Evolutionary conservation across 148 eudicot genomes (phyloP), one percentile per base, ranked within the genome.

Genomic region (Simmondsia chinensis): DNA sequence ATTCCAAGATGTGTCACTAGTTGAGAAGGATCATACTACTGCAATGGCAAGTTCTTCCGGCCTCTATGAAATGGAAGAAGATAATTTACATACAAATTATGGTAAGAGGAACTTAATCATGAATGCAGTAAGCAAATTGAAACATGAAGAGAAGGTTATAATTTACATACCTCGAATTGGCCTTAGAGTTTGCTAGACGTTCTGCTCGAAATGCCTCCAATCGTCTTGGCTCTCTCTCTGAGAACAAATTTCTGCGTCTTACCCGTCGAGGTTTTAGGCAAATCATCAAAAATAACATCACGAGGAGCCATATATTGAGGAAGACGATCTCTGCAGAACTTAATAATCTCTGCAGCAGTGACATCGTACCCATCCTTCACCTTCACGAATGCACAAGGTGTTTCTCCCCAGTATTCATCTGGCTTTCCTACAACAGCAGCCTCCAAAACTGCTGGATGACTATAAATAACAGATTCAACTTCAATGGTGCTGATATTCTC

Each of bases 261-360:
- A 30, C 83, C 83, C 0, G 83, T 76, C 0, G 83, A 76, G n/a
- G 83, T 76, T 47, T 72, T 76, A 0, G 83, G 83, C 55, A 76
- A 52, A 32, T 76, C 78, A 19, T 57, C 66, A 28, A 72, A 76
- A 42, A 76, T 56, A 9, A 76, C 64, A 7, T 64, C 72, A 22
- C 70, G 55, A n/a, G 83, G 83, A 10, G 78, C 78, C 83, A 76
- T 72, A 26, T 57, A 76, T 57, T 33, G 78, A 1, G 83, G 78
- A 61, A 76, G 37, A 4, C 33, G 39, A 36, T 49, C 59, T 15
- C 83, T 47, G 11, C 83, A 76, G 39, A 60, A 68, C 27, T 47
- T 52, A n/a, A 76, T 72, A n/a, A 76, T 49, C 34, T 76, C 83
- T 17, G 33, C 61, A 20, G 53, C 26, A 24, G 33, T 63, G 0